These are phyloP conservation scores for Eucalyptus erythrocorys DNA, from an alignment of 345 rosid genomes.

Conservation along the genomic window DNA sequence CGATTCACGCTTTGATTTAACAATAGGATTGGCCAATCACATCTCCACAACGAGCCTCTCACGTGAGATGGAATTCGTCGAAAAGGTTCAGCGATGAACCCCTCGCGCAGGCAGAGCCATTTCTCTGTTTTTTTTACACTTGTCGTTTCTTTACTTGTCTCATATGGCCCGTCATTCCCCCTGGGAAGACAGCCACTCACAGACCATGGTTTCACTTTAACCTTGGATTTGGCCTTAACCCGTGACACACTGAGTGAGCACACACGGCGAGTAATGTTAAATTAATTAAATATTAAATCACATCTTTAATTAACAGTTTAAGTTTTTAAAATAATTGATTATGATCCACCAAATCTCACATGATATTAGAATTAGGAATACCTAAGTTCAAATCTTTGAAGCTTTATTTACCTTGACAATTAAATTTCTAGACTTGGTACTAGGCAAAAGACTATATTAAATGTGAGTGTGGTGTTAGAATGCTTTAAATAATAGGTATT, in stretches of 20 bases:
- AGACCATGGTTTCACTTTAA: not conserved
- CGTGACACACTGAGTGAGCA: not conserved
- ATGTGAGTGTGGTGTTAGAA: rapidly evolving
- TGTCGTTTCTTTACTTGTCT: not conserved
- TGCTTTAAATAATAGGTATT: too few species aligned
- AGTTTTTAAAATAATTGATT: rapidly evolving
- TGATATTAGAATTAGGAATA: too few species aligned
- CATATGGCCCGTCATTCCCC: not conserved
- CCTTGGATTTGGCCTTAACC: not conserved
- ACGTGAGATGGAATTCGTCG: not conserved
- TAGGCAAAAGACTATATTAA: rapidly evolving
- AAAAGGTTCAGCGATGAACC: not conserved
- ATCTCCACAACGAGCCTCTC: not conserved
- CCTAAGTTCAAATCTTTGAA: rapidly evolving
- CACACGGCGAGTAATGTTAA: not conserved
- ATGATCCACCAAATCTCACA: rapidly evolving
- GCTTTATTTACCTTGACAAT: rapidly evolving
- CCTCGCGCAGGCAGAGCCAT: not conserved
- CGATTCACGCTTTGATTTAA: not conserved
- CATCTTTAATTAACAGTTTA: rapidly evolving
- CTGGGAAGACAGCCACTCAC: not conserved
- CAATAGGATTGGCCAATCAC: not conserved
- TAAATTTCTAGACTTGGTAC: rapidly evolving
- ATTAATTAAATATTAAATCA: too few species aligned
- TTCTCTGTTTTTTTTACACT: not conserved